A percentile compares a stretch with the other conserved stretches of the same genome.
Conservation (phyloP, 306 rosid species). For the Nissolia schottii region DNA sequence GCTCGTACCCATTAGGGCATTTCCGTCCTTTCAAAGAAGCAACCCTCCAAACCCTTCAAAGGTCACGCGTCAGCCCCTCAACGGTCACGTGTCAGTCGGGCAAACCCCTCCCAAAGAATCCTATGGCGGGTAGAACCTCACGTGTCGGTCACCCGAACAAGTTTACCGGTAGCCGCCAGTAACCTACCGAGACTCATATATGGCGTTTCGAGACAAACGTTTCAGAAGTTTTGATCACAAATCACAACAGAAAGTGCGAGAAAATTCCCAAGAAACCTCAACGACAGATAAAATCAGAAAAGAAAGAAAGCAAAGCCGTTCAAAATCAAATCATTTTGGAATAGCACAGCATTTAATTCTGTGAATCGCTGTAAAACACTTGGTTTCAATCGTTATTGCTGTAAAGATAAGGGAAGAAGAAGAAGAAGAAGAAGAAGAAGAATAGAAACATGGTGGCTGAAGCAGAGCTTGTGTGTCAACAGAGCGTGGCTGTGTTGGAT, state of each 20-base stretch:
- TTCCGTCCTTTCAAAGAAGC: background rate
- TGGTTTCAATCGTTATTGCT: constrained; percentile 1
- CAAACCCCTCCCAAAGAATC: background rate
- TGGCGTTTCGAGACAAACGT: background rate
- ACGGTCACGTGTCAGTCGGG: constrained; percentile 43
- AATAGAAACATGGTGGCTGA: constrained; percentile 67
- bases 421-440: background rate
- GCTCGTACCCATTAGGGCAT: constrained; percentile 16
- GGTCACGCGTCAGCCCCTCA: constrained; percentile 44
- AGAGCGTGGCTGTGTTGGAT: constrained; percentile 53
- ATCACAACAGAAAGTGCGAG: constrained; percentile 30
- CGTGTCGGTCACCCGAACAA: constrained; percentile 30
- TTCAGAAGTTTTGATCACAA: constrained; percentile 11
- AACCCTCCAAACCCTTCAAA: constrained; percentile 1
- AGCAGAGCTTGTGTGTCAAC: constrained; percentile 55
- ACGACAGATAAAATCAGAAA: background rate
- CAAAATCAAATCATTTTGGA: background rate
- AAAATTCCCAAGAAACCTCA: constrained; percentile 35
- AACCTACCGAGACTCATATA: constrained; percentile 26
- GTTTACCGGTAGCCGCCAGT: constrained; percentile 61
- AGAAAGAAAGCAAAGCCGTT: background rate
- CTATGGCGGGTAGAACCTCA: constrained; percentile 10
- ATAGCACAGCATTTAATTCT: background rate
- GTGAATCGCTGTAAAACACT: background rate
- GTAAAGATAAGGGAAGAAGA: background rate